Percentiles rank a stretch among this genome's conserved stretches.
Evolutionary conservation across 179 eudicot genomes (phyloP).

Genomic region (Monotropa hypopitys): DNA sequence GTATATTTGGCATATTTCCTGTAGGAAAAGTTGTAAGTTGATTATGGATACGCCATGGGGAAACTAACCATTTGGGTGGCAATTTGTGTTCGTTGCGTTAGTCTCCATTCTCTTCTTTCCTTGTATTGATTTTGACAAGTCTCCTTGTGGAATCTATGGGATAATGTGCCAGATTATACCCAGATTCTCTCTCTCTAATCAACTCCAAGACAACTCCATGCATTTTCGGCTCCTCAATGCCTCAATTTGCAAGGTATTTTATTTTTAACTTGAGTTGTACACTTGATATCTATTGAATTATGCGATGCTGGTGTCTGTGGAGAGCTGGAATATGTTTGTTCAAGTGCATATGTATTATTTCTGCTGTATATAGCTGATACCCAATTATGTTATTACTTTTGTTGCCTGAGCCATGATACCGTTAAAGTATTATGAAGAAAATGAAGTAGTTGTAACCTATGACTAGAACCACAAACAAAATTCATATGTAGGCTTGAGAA

Average conservation of each 20-base stretch:
- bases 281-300: background rate
- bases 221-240: conserved; percentile 40
- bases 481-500: background rate
- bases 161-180: conserved; percentile 53
- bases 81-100: background rate
- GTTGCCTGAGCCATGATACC: background rate
- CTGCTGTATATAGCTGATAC: background rate
- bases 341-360: background rate
- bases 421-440: background rate
- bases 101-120: background rate
- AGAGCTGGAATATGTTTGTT: background rate
- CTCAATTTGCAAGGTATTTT: conserved; percentile 59
- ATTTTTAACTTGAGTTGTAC: conserved; percentile 1
- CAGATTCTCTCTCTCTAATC: conserved; percentile 32
- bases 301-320: conserved; percentile 1
- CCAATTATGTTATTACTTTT: background rate
- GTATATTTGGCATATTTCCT: conserved; percentile 91
- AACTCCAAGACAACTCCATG: conserved; percentile 22
- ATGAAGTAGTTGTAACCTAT: background rate
- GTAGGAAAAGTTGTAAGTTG: conserved; percentile 89
- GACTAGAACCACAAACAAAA: background rate
- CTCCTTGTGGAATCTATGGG: conserved; percentile 9
- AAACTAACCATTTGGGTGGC: background rate
- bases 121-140: background rate
- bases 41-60: conserved; percentile 1